phyloP scores from a whole-genome alignment of 164 flowering plant genomes.

The Cinnamomum micranthum region DNA sequence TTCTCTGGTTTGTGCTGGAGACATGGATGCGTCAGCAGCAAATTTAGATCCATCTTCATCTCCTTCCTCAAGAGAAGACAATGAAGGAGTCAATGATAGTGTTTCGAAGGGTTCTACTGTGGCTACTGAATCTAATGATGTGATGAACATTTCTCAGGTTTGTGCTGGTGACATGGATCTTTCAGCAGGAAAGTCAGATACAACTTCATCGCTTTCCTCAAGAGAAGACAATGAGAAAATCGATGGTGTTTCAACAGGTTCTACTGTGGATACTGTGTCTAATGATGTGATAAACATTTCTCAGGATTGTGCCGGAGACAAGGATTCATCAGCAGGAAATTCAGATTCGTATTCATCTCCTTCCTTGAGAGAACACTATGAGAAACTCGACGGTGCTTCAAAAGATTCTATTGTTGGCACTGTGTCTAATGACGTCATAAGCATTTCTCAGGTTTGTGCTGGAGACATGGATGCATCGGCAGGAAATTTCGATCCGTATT shows the following conservation, averaged over 20 bases:
- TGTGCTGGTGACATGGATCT: neutral
- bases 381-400: neutral
- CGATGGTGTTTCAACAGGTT: neutral
- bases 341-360: neutral
- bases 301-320: neutral
- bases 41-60: slow-evolving; percentile 2
- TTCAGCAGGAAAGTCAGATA: neutral
- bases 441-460: neutral
- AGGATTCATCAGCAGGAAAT: neutral
- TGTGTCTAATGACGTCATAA: neutral
- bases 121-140: neutral
- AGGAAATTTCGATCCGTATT: neutral
- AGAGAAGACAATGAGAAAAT: neutral
- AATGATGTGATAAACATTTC: neutral
- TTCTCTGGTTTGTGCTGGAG: neutral
- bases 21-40: neutral
- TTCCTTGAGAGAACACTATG: neutral
- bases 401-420: neutral
- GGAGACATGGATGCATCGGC: neutral
- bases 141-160: too few relatives aligned
- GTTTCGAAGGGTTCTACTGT: neutral
- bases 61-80: neutral
- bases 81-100: too few relatives aligned
- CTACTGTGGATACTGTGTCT: neutral
- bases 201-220: neutral